phyloP scores from a whole-genome alignment of 2,329 filamentous ascomycete genomes.

The Cordyceps militaris region DNA sequence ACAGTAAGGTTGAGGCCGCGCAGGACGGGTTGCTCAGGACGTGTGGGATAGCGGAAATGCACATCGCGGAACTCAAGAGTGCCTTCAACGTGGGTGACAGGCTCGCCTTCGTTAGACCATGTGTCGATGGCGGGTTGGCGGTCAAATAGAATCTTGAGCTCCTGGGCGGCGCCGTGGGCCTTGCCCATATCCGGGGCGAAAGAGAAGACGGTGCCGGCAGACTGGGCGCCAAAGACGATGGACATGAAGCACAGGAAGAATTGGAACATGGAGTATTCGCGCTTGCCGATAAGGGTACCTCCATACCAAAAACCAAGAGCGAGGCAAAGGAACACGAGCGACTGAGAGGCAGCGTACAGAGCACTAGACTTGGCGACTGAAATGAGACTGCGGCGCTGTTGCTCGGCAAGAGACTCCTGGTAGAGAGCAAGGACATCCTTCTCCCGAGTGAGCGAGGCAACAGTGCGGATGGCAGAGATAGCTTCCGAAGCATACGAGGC shows the following conservation, averaged over 20 bases:
- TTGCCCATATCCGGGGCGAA: slow-evolving; percentile 93
- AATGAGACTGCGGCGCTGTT: slow-evolving; percentile 60
- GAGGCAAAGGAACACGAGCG: slow-evolving; percentile 73
- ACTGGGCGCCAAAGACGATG: slow-evolving; percentile 87
- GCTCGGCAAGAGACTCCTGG: slow-evolving; percentile 55
- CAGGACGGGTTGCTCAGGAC: slow-evolving; percentile 86
- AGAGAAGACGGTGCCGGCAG: slow-evolving; percentile 80
- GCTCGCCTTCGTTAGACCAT: slow-evolving; percentile 65
- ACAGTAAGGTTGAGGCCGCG: slow-evolving; percentile 71
- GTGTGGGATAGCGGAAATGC: slow-evolving; percentile 88
- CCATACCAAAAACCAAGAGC: slow-evolving; percentile 93
- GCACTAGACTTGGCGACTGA: slow-evolving; percentile 70
- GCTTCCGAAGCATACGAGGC: slow-evolving; percentile 89
- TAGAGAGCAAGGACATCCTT: slow-evolving; percentile 70
- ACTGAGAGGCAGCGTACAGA: slow-evolving; percentile 80
- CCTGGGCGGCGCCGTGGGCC: slow-evolving; percentile 73
- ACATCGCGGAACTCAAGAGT: slow-evolving; percentile 85
- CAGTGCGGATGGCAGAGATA: slow-evolving; percentile 87
- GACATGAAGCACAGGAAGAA: slow-evolving; percentile 90
- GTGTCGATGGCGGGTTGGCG: slow-evolving; percentile 74
- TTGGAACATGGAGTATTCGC: slow-evolving; percentile 70
- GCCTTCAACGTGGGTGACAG: slow-evolving; percentile 60
- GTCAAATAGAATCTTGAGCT: slow-evolving; percentile 80
- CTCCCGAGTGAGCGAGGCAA: slow-evolving; percentile 85
- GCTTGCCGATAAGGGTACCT: slow-evolving; percentile 62